Base-by-base conservation (phyloP, 345 rosid species). In the Brassica carinata region DNA sequence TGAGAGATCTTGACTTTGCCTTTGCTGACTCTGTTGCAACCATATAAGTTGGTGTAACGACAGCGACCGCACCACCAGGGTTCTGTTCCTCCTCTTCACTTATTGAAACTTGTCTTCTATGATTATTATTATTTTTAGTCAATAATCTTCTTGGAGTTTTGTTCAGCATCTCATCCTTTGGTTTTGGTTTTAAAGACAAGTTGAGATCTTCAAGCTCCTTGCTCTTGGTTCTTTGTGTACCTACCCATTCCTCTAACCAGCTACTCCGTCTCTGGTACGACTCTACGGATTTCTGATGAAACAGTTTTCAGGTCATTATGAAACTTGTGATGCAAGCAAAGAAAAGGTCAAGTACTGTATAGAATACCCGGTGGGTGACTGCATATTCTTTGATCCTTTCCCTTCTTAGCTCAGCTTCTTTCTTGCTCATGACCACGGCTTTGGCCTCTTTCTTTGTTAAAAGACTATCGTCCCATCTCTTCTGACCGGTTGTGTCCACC, bases 161-260 rank as follows among this genome's bases (percentile, higher is more conserved):
- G 66, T 74, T 69, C 76, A 81, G 19, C 4, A 67, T 67, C 61
- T 89, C 92, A 14, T 86, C 86, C 73, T 43, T 75, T 0, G 85
- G 79, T 19, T 80, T 89, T 69, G 78, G 75, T 53, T 78, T 83
- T 13, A 89, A 77, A 31, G 87, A 81, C 69, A 91, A 75, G 88
- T 92, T 92, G 71, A 91, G 84, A 85, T 90, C 95, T 88, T 94
- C 97, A 5, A 89, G 84, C 43, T 92, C 97, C 73, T 87, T 90
- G 81, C 95, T 90, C 79, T 88, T 92, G 13, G 82, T 36, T 8
- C 89, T 73, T 82, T 92, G 98, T 0, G 91, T 88, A 55, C 88
- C 97, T 76, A 91, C 95, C 98, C 98, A 91, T 74, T 91, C 87
- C 36, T 90, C 98, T 81, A 92, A 77, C 97, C 98, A 94, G 73